Evolutionary conservation across 2,329 filamentous ascomycete species (phyloP).

Genomic region (Hypoxylon sp.): DNA sequence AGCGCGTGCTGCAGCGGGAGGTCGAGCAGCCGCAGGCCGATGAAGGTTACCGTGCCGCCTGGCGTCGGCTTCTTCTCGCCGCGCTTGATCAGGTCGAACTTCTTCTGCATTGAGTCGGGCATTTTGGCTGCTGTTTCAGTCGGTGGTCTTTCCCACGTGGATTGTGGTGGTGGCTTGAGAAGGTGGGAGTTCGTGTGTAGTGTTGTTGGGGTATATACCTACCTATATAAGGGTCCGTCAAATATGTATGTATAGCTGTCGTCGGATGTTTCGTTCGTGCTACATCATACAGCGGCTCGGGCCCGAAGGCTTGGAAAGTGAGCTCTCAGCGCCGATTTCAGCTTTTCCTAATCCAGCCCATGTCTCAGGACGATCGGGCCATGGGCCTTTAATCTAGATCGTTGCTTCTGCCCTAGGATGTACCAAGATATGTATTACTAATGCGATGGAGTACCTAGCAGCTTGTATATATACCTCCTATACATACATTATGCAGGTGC

Average conservation of each 20-base stretch:
- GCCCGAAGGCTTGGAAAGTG: background rate
- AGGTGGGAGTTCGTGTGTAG: too few species aligned
- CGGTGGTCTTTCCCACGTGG: background rate
- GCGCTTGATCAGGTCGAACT: constrained; percentile 54
- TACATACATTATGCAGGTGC: background rate
- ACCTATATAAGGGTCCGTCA: too few species aligned
- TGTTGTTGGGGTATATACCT: background rate
- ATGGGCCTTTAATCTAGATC: too few species aligned
- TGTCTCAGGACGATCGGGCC: background rate
- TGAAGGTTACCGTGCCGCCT: constrained; percentile 55
- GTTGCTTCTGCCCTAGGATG: too few species aligned
- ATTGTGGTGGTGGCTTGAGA: background rate
- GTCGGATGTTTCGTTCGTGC: background rate
- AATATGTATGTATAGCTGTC: background rate
- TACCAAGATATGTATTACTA: too few species aligned
- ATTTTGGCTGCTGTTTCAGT: constrained; percentile 1
- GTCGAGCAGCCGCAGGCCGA: constrained; percentile 55
- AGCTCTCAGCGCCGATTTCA: background rate
- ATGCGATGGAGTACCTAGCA: too few species aligned
- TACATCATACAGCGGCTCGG: background rate
- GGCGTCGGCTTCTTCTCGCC: constrained; percentile 54
- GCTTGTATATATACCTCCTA: too few species aligned
- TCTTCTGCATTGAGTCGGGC: constrained; percentile 20
- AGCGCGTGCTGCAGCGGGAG: constrained; percentile 46
- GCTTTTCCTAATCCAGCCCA: background rate